phyloP scores from a whole-genome alignment of 2,329 filamentous ascomycete species.

The Fusarium penzigii region DNA sequence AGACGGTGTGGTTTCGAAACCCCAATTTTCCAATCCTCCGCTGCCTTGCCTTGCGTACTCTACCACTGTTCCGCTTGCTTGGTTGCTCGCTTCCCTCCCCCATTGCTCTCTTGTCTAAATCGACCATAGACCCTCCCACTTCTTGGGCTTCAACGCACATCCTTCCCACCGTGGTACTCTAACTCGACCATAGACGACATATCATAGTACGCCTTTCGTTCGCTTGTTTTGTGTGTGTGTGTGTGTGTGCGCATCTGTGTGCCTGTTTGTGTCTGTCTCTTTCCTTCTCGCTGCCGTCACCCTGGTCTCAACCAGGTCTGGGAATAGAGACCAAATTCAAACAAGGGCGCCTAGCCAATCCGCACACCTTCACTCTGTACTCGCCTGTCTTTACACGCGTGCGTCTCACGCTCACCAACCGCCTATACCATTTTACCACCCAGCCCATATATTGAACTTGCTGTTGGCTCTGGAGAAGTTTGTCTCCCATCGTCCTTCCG shows the following conservation, averaged over 20 bases:
- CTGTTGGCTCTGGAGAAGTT: background rate
- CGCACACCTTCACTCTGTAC: background rate
- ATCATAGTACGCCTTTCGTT: background rate
- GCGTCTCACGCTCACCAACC: conserved; percentile 1
- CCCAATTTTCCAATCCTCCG: background rate
- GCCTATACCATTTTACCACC: background rate
- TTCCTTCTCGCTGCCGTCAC: background rate
- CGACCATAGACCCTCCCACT: background rate
- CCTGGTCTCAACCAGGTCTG: background rate
- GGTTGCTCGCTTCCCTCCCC: background rate
- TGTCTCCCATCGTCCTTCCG: conserved; percentile 3
- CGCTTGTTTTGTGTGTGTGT: background rate
- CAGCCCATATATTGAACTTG: background rate
- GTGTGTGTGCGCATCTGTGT: background rate
- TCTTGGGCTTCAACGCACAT: background rate
- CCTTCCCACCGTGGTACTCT: background rate
- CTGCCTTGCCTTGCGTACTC: background rate
- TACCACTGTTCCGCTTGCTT: background rate
- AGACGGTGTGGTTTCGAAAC: background rate
- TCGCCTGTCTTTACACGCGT: background rate
- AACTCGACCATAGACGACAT: background rate
- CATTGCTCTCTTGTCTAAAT: background rate
- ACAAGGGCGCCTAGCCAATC: background rate
- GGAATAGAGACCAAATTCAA: background rate
- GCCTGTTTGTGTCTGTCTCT: background rate